Evolutionary conservation across 2,329 filamentous ascomycete species (phyloP), one percentile per base, ranked within the genome.

Genomic region (Paracorniculantispora psalliotae): DNA sequence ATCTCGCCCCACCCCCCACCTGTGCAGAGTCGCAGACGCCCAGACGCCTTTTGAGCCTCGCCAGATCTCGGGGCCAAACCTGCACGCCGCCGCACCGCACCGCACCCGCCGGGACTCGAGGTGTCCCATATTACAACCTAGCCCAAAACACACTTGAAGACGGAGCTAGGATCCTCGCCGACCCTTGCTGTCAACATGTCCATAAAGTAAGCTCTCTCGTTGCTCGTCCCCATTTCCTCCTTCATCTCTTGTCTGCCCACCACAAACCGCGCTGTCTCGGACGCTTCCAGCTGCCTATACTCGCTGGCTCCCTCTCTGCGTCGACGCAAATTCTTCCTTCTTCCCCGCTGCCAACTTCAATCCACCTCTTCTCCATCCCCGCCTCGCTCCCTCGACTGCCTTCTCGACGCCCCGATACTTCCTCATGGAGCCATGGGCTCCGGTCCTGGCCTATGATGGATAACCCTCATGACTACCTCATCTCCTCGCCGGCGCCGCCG

Each of bases 191-290:
- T 68, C 67, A 77, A 69, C 70, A 81, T 81, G 79, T 81, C 79
- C 70, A 80, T 81, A 78, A 81, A 81, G 79, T 81, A 75, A 77
- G 77, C 75, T 53, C 43, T 43, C 28, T 51, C 19, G 41, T 43
- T 23, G 26, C 50, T 25, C 35, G 41, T 50, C 50, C 35, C 55
- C 58, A 53, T 57, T 62, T 58, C 56, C 59, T 56, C 37, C 35
- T 53, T 60, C 55, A 55, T 54, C 51, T 44, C 53, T 59, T 41
- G 25, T 58, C 60, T 49, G 56, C 44, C 49, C 57, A 49, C 25
- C 57, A 43, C 35, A 50, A 37, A 19, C 56, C 17, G 35, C 33
- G 46, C 47, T 62, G 60, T 59, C 51, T 50, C 43, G 50, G 54
- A 25, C 59, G 41, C 59, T 59, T 26, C 49, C 15, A 52, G 51